Percentiles rank a stretch among this genome's conserved stretches.
phyloP scores from a whole-genome alignment of 2,329 filamentous ascomycete species.

The Stemphylium lycopersici region DNA sequence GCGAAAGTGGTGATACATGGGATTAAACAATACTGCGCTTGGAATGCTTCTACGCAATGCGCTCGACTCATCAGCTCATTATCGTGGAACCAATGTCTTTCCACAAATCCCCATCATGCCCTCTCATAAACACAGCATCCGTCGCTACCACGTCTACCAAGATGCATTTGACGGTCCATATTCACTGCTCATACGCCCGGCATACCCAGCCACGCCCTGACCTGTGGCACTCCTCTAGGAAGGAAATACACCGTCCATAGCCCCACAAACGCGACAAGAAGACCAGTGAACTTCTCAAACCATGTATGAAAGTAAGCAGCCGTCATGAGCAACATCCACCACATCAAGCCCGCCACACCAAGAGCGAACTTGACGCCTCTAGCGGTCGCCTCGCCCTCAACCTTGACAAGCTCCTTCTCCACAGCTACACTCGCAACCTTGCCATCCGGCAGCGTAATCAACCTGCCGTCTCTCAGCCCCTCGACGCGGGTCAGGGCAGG shows the following conservation, averaged over 20 bases:
- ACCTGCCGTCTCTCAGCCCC: constrained; percentile 65
- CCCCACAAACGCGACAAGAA: constrained; percentile 55
- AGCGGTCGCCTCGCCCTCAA: constrained; percentile 47
- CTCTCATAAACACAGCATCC: not conserved
- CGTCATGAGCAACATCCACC: constrained; percentile 99
- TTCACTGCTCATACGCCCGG: constrained; percentile 47
- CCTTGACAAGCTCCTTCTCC: constrained; percentile 50
- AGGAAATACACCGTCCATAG: constrained; percentile 57
- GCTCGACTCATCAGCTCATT: constrained; percentile 2
- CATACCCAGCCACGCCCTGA: constrained; percentile 55
- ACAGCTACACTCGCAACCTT: constrained; percentile 58
- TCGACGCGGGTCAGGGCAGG: constrained; percentile 59
- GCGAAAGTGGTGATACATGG: constrained; percentile 1
- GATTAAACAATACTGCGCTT: constrained; percentile 6
- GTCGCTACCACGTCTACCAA: not conserved
- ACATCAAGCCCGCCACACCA: constrained; percentile 71
- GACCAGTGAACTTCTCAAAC: constrained; percentile 80
- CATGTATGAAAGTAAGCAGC: constrained; percentile 98
- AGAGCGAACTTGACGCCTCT: constrained; percentile 62
- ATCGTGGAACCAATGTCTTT: not conserved
- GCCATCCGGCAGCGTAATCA: constrained; percentile 70
- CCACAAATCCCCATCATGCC: not conserved
- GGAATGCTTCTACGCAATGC: constrained; percentile 2
- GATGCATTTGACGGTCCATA: not conserved
- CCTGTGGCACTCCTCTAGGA: constrained; percentile 52